Base-by-base conservation (phyloP, 2,329 filamentous ascomycete genomes). In the Trichoderma lentiforme region DNA sequence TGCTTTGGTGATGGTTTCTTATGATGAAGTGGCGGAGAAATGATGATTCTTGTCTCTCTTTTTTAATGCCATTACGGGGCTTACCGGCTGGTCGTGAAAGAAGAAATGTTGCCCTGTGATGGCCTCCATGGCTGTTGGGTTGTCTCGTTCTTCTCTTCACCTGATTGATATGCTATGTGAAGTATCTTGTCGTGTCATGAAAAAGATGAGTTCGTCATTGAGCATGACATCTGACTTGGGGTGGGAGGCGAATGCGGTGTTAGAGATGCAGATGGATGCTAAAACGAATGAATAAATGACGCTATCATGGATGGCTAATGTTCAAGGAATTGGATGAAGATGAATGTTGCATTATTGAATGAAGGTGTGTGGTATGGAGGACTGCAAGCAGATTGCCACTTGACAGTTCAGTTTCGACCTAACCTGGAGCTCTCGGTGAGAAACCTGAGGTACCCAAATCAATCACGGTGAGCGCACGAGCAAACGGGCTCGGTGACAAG, bases 51-150 rank as follows among this genome's bases (percentile, higher is more conserved):
- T 26, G 2, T 57, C n/a, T 12, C 15, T 24, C 2, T 15, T 26
- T 18, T 28, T 21, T 21, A 21, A 15, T 28, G n/a, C 21, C 11
- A 36, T 26, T 28, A 18, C 7, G 12, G 12, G 1, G 9, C 30
- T 34, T 61, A 72, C 84, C 65, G 76, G 74, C 60, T 82, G 77
- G 32, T 83, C 83, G 64, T 89, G 87, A 26, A 82, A 73, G 75
- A 85, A 87, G 74, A 89, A 89, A 75, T 89, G 87, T 8, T 78
- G 79, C 66, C 80, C 80, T 30, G 82, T 85, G 11, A 82, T 82
- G 12, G 77, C 76, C 73, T 87, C 84, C 86, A 88, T 88, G n/a
- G 47, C 12, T 34, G 24, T 11, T 26, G 28, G 24, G 26, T 11
- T 24, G 24, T 9, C 28, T n/a, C 3, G 28, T 5, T 14, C 7